These are phyloP conservation scores for Pyricularia pennisetigena DNA, from an alignment of 2,329 filamentous ascomycete species.

Conservation along the genomic window DNA sequence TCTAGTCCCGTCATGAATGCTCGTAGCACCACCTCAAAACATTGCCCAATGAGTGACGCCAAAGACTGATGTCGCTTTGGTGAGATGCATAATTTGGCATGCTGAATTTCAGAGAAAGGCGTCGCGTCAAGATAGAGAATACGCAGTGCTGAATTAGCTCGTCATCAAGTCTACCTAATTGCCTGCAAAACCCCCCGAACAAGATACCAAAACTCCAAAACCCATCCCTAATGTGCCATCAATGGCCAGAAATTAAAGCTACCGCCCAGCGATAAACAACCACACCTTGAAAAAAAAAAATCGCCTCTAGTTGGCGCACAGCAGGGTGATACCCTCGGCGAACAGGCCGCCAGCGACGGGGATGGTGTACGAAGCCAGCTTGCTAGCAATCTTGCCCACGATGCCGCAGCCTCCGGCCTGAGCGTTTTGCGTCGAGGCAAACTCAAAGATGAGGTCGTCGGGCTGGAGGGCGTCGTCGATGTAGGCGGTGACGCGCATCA, in stretches of 20 bases:
- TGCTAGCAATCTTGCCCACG: neutral
- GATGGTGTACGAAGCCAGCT: neutral
- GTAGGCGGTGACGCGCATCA: neutral
- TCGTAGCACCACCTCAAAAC: too few species aligned
- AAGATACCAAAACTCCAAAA: neutral
- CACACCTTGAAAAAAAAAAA: neutral
- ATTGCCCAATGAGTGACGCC: too few species aligned
- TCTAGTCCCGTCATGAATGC: too few species aligned
- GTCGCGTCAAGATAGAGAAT: too few species aligned
- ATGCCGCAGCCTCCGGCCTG: neutral
- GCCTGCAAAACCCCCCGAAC: neutral
- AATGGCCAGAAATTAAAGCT: too few species aligned
- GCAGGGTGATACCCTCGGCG: neutral
- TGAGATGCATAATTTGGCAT: too few species aligned
- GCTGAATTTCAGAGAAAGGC: too few species aligned
- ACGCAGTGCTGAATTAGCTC: too few species aligned
- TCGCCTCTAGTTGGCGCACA: neutral
- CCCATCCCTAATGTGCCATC: too few species aligned
- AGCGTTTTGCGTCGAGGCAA: neutral
- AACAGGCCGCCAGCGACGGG: neutral
- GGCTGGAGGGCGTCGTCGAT: constrained; percentile 1
- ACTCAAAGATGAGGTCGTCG: constrained; percentile 2
- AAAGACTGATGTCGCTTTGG: too few species aligned
- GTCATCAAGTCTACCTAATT: neutral
- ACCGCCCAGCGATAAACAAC: neutral